Evolutionary conservation across 108 stramenopile species (phyloP), one percentile per base, ranked within the genome.

Genomic region (Cyclotella baltica): DNA sequence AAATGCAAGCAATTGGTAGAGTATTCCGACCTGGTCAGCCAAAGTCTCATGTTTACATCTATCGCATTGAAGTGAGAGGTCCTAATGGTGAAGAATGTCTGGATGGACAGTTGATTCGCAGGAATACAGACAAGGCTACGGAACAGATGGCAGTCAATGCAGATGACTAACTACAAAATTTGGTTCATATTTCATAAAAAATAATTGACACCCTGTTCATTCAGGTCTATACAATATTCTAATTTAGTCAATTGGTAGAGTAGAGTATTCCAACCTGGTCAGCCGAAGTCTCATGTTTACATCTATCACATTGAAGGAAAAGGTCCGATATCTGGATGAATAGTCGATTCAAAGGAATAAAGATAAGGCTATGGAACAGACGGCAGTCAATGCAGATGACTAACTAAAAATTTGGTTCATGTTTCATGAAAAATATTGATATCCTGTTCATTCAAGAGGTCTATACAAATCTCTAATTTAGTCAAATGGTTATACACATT

Each of bases 1-100:
- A 93, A 75, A 57, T 88, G 48, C 92, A 93, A 65, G 92, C 92
- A 4, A 78, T 90, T 56, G 92, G 92, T 29, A 70, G 92, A 47
- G 92, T 93, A 11, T 83, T 80, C 63, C 55, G 90, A 56, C 84
- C 84, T 27, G 92, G 92, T 0, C 92, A 93, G 72, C 55, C 80
- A 13, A 85, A 85, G 53, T 59, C 58, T 0, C 71, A 84, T 43
- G 90, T 93, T 0, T 70, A 80, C 33, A 72, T 91, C 3, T 83
- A 74, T 62, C 76, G 88, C 40, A 90, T 93, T 57, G 82, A 78
- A 50, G 80, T 91, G 28, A 53, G 73, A 48, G 92, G 90, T 16
- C 89, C 88, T 11, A 72, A 84, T 15, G 87, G 87, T 11, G 86
- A 93, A 72, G 81, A 85, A 62, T 87, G 87, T 73, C 66, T 91